Evolutionary conservation across 441 rosid species (phyloP).

Genomic region (Corymbia citriodora): DNA sequence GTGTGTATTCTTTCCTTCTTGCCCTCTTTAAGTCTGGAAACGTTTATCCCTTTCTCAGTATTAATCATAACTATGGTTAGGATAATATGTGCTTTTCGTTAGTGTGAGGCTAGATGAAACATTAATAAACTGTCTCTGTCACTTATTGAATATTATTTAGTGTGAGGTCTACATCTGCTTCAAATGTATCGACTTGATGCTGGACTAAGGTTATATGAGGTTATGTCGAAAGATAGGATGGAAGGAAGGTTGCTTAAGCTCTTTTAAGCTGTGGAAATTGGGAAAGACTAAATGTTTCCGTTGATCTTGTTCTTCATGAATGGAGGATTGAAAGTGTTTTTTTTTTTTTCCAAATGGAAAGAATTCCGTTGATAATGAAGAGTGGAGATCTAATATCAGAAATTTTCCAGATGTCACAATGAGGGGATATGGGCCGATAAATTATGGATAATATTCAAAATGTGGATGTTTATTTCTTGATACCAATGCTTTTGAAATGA

Average conservation of each 20-base stretch:
- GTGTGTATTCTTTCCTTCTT: conserved; percentile 11
- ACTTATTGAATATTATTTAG: neutral
- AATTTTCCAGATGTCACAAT: neutral
- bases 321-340: neutral
- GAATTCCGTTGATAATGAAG: neutral
- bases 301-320: neutral
- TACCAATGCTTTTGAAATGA: neutral
- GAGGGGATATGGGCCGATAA: neutral
- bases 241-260: neutral
- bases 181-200: neutral
- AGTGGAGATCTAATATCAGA: neutral
- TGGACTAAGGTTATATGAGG: neutral
- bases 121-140: neutral
- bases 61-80: neutral
- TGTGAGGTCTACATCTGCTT: neutral
- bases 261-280: neutral
- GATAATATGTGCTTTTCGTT: neutral
- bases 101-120: neutral
- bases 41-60: neutral
- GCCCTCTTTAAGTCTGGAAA: neutral
- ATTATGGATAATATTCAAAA: neutral
- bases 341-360: neutral
- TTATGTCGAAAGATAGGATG: neutral
- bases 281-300: neutral
- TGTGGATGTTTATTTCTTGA: neutral